Base-by-base conservation (phyloP, 2,329 filamentous ascomycete genomes). In the Colletotrichum truncatum region DNA sequence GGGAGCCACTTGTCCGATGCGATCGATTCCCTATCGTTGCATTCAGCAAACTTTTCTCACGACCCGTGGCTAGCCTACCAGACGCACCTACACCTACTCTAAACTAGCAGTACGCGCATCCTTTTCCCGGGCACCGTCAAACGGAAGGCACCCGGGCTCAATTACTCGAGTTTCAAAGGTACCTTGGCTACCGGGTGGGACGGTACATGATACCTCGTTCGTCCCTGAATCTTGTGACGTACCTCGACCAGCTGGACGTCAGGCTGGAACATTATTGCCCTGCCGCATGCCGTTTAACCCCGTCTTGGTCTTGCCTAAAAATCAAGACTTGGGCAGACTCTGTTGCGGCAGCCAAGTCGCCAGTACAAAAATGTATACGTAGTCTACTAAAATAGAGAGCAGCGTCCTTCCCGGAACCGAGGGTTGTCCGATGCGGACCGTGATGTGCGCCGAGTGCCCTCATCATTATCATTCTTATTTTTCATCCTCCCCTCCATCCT, bases 391-490 rank as follows among this genome's bases (percentile, higher is more conserved):
- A n/a, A 21, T 23, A 1, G 14, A 43, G 39, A 36, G 12, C 39
- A 32, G 25, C 28, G 28, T 32, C 11, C 45, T 18, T 62, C 41
- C 43, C 30, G 39, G 25, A n/a, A 46, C 61, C 46, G 61, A 53
- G 45, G 34, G 5, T 11, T 26, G 38, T 53, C 55, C 28, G 39
- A 25, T 12, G 43, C 23, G 34, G 49, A 39, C 46, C 39, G 23
- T 39, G 32, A 39, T 26, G 41, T 58, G 48, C 12, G 25, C 62
- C 63, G 49, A 62, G 28, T 25, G 12, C 25, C 41, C 36, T 36
- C 63, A 45, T 68, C 63, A 48, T 61, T 53, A 56, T 56, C 55
- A 14, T 58, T 51, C 46, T 49, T 60, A 48, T 45, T 30, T 53
- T 16, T 45, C 56, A 28, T 32, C 30, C 39, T n/a, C 46, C 39